phyloP scores from a whole-genome alignment of 192 early-diverging fungal species.

The Jimgerdemannia flammicorona region DNA sequence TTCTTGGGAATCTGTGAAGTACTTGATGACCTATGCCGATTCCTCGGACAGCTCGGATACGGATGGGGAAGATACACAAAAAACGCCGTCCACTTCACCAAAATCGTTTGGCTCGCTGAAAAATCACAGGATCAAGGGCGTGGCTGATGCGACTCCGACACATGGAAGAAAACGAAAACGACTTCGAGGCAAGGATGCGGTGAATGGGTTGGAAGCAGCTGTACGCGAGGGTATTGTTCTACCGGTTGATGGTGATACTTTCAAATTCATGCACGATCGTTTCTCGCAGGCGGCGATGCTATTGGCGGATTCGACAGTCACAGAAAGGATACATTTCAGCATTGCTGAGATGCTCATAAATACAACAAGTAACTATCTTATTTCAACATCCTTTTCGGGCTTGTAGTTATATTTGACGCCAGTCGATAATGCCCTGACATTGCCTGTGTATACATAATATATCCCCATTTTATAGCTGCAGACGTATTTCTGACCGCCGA shows the following conservation, averaged over 20 bases:
- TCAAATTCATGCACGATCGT: conserved; percentile 29
- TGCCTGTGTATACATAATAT: too few species aligned
- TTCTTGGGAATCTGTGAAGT: conserved; percentile 16
- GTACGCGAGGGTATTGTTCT: conserved; percentile 27
- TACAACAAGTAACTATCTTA: conserved; percentile 4
- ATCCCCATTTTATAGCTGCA: neutral
- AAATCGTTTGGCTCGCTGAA: neutral
- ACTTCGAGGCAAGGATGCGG: conserved; percentile 9
- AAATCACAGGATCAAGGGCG: neutral
- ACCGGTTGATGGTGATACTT: conserved; percentile 25
- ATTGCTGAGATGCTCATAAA: conserved; percentile 22
- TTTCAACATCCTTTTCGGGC: neutral
- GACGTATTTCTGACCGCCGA: conserved; percentile 21
- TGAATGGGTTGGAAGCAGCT: conserved; percentile 26
- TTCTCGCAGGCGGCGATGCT: conserved; percentile 31
- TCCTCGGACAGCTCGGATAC: conserved; percentile 13
- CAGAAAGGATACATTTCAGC: conserved; percentile 27
- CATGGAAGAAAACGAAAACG: conserved; percentile 1
- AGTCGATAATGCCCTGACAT: too few species aligned
- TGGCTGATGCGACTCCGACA: neutral
- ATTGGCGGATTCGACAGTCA: conserved; percentile 12
- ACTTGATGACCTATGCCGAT: conserved; percentile 18
- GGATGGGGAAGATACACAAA: neutral
- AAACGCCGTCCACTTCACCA: neutral
- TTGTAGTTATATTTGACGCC: neutral